Evolutionary conservation across 306 rosid genomes (phyloP).

Genomic region (Quercus berberidifolia): DNA sequence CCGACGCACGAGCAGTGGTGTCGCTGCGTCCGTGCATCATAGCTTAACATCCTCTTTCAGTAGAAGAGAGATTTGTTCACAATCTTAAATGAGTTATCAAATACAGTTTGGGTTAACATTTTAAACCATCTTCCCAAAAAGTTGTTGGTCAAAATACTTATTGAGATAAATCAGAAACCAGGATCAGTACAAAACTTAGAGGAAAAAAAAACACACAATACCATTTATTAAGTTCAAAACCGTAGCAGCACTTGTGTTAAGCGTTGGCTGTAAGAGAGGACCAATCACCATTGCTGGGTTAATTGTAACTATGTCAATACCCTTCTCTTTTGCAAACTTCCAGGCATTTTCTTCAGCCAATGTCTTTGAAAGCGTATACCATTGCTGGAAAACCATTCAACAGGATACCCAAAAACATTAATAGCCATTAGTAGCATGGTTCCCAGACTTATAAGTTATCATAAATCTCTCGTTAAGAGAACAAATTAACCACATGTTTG

Average conservation of each 20-base stretch:
- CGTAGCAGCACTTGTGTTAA: constrained; percentile 51
- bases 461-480: neutral
- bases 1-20: no score
- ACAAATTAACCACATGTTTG: neutral
- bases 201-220: neutral
- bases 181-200: neutral
- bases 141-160: neutral
- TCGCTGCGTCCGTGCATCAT: no score
- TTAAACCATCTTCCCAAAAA: neutral
- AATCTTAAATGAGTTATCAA: no score
- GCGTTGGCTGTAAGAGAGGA: constrained; percentile 71
- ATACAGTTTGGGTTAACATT: neutral
- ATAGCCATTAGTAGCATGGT: neutral
- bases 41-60: no score
- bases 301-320: constrained; percentile 63
- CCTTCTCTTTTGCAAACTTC: constrained; percentile 71
- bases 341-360: constrained; percentile 93
- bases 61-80: neutral
- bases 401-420: constrained; percentile 1
- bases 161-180: neutral
- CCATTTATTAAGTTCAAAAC: constrained; percentile 57
- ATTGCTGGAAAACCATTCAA: constrained; percentile 38
- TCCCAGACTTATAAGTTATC: neutral
- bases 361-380: constrained; percentile 80
- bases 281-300: constrained; percentile 76